These are phyloP conservation scores for Murraya koenigii DNA, from an alignment of 345 rosid species.

Conservation along the genomic window DNA sequence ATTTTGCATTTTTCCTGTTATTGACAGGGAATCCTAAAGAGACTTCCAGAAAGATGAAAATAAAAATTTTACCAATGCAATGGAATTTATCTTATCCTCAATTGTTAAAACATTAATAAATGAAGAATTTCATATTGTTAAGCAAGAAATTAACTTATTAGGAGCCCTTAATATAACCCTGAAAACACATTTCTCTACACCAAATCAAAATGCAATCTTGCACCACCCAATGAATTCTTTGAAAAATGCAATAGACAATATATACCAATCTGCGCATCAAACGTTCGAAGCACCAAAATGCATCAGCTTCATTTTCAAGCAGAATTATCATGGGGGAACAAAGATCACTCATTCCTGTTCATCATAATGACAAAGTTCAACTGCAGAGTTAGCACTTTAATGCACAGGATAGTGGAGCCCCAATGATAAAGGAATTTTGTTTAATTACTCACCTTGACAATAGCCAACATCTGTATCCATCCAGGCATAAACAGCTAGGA, in stretches of 20 bases:
- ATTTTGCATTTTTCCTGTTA: background rate
- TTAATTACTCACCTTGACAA: constrained; percentile 71
- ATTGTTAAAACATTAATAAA: background rate
- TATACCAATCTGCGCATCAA: constrained; percentile 96
- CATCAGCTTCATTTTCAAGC: constrained; percentile 90
- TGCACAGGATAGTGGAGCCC: background rate
- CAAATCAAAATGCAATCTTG: background rate
- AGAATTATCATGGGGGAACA: constrained; percentile 99
- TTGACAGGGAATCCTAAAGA: background rate
- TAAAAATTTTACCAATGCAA: background rate
- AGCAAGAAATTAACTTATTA: background rate
- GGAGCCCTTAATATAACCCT: background rate
- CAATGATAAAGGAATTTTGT: constrained; percentile 2
- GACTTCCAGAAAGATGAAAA: background rate
- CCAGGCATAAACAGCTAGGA: constrained; percentile 95
- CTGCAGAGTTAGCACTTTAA: constrained; percentile 5
- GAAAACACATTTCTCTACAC: background rate
- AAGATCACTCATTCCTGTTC: constrained; percentile 97
- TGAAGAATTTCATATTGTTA: background rate
- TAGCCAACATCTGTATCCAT: constrained; percentile 91
- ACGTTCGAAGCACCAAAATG: constrained; percentile 98
- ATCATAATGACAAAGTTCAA: constrained; percentile 16
- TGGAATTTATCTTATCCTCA: background rate
- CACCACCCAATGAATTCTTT: background rate
- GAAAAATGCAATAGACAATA: constrained; percentile 11